Evolutionary conservation across 306 rosid genomes (phyloP).

Genomic region (Sphenostylis stenocarpa): DNA sequence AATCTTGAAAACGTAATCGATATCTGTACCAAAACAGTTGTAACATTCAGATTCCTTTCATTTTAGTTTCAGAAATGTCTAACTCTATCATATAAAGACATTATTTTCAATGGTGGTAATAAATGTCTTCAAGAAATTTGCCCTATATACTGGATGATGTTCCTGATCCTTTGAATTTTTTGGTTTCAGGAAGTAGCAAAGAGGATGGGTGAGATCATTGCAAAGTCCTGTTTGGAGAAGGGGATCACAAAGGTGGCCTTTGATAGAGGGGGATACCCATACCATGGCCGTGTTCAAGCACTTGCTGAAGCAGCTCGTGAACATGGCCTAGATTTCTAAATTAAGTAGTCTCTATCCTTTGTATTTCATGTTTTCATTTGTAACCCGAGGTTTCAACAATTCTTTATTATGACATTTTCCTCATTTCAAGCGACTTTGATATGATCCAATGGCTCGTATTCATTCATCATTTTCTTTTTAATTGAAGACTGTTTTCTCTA

Average conservation of each 20-base stretch:
- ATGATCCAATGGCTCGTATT: background rate
- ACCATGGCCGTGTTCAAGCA: slow-evolving; percentile 94
- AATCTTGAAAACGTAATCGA: background rate
- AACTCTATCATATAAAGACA: background rate
- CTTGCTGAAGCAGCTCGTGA: slow-evolving; percentile 89
- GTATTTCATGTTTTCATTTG: slow-evolving; percentile 30
- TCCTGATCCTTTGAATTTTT: slow-evolving; percentile 12
- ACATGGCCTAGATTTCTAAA: slow-evolving; percentile 81
- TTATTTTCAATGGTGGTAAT: background rate
- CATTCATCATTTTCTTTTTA: slow-evolving; percentile 7
- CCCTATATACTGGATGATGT: background rate
- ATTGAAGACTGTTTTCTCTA: background rate
- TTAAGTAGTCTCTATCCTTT: background rate
- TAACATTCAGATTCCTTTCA: background rate
- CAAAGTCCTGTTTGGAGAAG: slow-evolving; percentile 83
- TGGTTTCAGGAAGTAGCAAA: slow-evolving; percentile 86
- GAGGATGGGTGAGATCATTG: slow-evolving; percentile 87
- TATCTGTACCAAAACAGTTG: background rate
- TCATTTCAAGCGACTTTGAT: slow-evolving; percentile 7
- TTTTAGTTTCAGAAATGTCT: background rate
- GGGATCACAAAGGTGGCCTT: slow-evolving; percentile 93
- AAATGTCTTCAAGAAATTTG: background rate
- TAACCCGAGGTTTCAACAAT: slow-evolving; percentile 15
- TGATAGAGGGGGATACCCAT: slow-evolving; percentile 93
- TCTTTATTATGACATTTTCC: slow-evolving; percentile 28